phyloP scores from a whole-genome alignment of 164 flowering plant species.

The Vitis cinerea region DNA sequence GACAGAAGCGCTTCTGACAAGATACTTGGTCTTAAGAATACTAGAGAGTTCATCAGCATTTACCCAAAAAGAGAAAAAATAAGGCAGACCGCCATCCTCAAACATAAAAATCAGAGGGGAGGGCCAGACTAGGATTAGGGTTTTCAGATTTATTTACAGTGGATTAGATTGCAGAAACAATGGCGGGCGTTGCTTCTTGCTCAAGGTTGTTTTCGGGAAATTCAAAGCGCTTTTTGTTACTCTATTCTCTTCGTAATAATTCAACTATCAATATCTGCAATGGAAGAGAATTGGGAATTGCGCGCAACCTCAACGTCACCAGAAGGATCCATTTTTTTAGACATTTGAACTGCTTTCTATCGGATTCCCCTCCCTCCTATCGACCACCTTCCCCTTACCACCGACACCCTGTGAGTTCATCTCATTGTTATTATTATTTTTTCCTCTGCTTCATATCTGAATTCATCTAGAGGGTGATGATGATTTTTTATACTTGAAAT shows the following conservation, averaged over 20 bases:
- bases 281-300: neutral
- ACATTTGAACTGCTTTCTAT: slow-evolving; percentile 29
- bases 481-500: neutral
- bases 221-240: neutral
- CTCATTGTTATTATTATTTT: neutral
- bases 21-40: too few relatives aligned
- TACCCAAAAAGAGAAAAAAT: too few relatives aligned
- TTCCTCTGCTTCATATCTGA: neutral
- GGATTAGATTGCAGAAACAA: too few relatives aligned
- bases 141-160: too few relatives aligned
- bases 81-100: too few relatives aligned
- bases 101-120: too few relatives aligned
- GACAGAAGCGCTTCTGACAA: too few relatives aligned
- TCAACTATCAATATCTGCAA: neutral
- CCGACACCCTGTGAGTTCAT: slow-evolving; percentile 18
- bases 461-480: neutral
- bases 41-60: too few relatives aligned
- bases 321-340: slow-evolving; percentile 9
- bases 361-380: slow-evolving; percentile 25
- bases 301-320: neutral
- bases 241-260: neutral
- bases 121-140: too few relatives aligned
- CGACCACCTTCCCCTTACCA: neutral
- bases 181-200: too few relatives aligned
- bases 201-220: too few relatives aligned